Conservation (phyloP, 2,329 filamentous ascomycete species). For the Fusarium napiforme region DNA sequence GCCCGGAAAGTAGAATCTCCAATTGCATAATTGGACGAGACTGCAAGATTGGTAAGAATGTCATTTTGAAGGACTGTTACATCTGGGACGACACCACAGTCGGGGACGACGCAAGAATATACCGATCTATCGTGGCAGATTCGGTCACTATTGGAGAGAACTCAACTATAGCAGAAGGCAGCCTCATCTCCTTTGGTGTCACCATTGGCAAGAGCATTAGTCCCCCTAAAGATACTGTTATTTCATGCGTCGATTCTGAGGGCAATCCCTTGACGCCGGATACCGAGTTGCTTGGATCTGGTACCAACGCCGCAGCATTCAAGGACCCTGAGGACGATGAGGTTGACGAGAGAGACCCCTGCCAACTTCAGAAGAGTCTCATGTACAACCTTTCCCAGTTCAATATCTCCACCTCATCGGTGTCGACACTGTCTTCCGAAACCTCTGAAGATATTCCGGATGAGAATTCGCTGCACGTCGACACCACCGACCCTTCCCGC, state of each 20-base stretch:
- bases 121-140: constrained; percentile 80
- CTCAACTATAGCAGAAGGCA: constrained; percentile 75
- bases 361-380: constrained; percentile 64
- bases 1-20: constrained; percentile 73
- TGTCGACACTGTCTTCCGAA: constrained; percentile 72
- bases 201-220: constrained; percentile 71
- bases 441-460: constrained; percentile 74
- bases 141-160: constrained; percentile 76
- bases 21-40: constrained; percentile 85
- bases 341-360: constrained; percentile 61
- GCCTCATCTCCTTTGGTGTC: constrained; percentile 83
- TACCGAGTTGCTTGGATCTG: constrained; percentile 58
- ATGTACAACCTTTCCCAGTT: constrained; percentile 64
- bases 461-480: constrained; percentile 64
- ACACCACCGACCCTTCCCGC: constrained; percentile 66
- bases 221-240: constrained; percentile 50
- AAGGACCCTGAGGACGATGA: constrained; percentile 60
- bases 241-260: constrained; percentile 52
- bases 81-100: constrained; percentile 89
- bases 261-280: constrained; percentile 55
- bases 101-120: constrained; percentile 77
- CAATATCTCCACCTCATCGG: constrained; percentile 64
- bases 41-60: constrained; percentile 88
- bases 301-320: constrained; percentile 63
- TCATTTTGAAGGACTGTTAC: constrained; percentile 80